Base-by-base conservation (phyloP, 139 green algal species). In the Yamagishiella unicocca region DNA sequence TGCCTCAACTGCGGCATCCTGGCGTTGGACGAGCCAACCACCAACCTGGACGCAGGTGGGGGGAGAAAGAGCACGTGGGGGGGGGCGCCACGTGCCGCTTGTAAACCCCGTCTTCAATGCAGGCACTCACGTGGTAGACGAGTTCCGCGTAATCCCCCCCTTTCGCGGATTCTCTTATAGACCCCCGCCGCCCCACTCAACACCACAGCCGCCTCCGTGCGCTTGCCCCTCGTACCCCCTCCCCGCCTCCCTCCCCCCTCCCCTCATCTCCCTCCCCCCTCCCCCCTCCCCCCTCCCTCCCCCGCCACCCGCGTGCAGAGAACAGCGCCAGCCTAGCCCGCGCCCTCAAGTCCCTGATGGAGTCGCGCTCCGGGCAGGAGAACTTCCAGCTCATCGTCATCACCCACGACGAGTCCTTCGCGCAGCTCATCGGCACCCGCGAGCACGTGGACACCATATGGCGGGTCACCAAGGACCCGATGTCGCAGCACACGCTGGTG, bases 331-430 rank as follows among this genome's bases (percentile, higher is more conserved):
- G 87, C 71, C 90, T 99, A 80, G 97, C 97, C 0, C 93, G 96
- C 53, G 95, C 96, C 40, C 92, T 98, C 70, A 90, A 92, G n/a
- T 72, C 88, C 14, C 89, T 98, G 73, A 99, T 99, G 93, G 82
- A 96, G 29, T 83, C 93, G 4, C 89, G 98, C 9, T 31, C 82
- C 12, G 94, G 91, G 12, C 96, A 99, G 90, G 94, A 98, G 68
- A 99, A 99, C 90, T 99, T 99, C 93, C 98, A 99, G 94, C 95
- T 99, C 33, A 95, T 99, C 29, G 96, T 99, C 50, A 99, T 99
- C 93, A 99, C 98, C 0, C 98, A 99, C 88, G 98, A 99, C 85
- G 97, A 99, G 89, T 67, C 90, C 35, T 99, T 99, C 89, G 96
- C 93, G 0, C 87, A 91, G 8, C 89, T 93, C 38, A 95, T 98